Evolutionary conservation across 2,329 filamentous ascomycete species (phyloP).

Genomic region (Trichoderma brevicompactum): DNA sequence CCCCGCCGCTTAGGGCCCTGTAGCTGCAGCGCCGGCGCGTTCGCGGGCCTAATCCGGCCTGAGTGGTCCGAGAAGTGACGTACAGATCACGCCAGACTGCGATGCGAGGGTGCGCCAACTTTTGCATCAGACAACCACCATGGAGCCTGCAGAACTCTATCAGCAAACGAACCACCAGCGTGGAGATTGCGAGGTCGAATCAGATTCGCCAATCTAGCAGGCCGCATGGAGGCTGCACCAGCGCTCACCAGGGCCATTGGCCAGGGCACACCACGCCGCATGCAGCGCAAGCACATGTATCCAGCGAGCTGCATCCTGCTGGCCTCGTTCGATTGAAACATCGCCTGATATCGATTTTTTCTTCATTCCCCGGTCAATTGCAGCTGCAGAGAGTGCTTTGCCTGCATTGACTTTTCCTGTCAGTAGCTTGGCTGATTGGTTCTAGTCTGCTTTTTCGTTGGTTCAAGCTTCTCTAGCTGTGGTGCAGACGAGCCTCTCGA

Average conservation of each 20-base stretch:
- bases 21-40: neutral
- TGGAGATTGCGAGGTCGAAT: constrained; percentile 17
- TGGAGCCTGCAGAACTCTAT: constrained; percentile 9
- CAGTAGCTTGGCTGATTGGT: constrained; percentile 3
- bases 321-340: constrained; percentile 23
- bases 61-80: constrained; percentile 23
- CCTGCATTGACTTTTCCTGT: neutral
- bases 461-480: neutral
- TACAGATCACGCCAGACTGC: constrained; percentile 25
- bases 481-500: neutral
- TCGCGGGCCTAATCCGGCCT: constrained; percentile 6
- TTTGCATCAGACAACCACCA: constrained; percentile 20
- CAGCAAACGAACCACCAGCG: constrained; percentile 6
- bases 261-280: neutral
- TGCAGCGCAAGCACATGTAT: neutral
- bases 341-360: constrained; percentile 6
- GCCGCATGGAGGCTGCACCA: constrained; percentile 4
- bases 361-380: neutral
- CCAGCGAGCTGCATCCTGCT: constrained; percentile 15
- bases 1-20: constrained; percentile 11
- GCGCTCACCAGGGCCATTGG: constrained; percentile 5
- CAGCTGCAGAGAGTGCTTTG: constrained; percentile 8
- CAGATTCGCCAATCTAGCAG: constrained; percentile 22
- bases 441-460: neutral
- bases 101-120: constrained; percentile 27